These are phyloP conservation scores for Cercophora sp. DNA, from an alignment of 495 filamentous ascomycete species.

Conservation along the genomic window DNA sequence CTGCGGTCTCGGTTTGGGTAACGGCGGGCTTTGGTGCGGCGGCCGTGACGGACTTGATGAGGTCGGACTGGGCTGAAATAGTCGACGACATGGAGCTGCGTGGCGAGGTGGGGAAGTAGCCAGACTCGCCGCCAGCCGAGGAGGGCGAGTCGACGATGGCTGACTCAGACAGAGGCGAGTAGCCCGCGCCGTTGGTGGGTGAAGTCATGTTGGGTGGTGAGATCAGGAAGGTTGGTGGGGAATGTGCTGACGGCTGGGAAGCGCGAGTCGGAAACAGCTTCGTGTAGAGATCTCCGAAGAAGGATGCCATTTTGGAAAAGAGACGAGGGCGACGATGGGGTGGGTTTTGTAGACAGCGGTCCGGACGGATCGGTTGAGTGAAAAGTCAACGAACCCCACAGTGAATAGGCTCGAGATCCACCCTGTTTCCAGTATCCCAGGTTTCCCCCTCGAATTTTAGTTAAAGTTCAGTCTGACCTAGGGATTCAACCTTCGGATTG, in stretches of 20 bases:
- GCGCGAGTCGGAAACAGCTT: neutral
- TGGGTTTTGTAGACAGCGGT: no score
- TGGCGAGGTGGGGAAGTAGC: constrained; percentile 14
- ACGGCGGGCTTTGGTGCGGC: constrained; percentile 11
- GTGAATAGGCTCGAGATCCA: neutral
- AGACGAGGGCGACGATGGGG: neutral
- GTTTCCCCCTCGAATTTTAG: neutral
- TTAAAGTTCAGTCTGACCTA: no score
- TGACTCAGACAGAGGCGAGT: constrained; percentile 5
- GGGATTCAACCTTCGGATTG: no score
- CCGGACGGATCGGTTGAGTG: no score
- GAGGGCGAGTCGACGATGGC: neutral
- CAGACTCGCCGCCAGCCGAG: neutral
- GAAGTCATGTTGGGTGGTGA: neutral
- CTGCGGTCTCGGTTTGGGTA: neutral
- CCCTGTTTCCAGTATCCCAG: neutral
- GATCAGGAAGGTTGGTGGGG: neutral
- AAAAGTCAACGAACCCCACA: no score
- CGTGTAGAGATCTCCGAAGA: constrained; percentile 2
- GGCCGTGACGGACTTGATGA: constrained; percentile 10
- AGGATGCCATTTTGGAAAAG: constrained; percentile 6
- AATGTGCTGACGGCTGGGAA: neutral
- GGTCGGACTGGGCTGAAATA: constrained; percentile 4
- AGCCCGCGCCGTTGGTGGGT: neutral
- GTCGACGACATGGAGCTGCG: constrained; percentile 17